Evolutionary conservation across 257 asterid species (phyloP).

Genomic region (Solanum sejunctum): DNA sequence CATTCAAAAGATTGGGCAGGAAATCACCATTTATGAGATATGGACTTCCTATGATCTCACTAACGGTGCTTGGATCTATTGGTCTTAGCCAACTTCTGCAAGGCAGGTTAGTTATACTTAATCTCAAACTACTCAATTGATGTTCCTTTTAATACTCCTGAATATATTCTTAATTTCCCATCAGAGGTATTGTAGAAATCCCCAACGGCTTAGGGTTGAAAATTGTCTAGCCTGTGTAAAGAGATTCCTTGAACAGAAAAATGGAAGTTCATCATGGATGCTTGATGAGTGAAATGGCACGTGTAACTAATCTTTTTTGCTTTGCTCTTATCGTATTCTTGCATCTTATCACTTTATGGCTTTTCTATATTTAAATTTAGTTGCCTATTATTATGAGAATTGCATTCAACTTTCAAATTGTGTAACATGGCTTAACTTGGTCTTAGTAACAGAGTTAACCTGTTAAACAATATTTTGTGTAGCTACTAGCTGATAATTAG

Average conservation of each 20-base stretch:
- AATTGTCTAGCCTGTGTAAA: neutral
- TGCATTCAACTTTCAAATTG: neutral
- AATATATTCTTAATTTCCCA: neutral
- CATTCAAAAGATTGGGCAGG: slow-evolving; percentile 77
- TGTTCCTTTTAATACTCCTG: neutral
- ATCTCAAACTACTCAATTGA: neutral
- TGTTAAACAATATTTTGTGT: neutral
- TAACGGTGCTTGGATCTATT: slow-evolving; percentile 77
- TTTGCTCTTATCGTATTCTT: neutral
- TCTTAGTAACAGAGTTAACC: neutral
- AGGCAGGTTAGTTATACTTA: slow-evolving; percentile 59
- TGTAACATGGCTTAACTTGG: neutral
- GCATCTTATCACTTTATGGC: neutral
- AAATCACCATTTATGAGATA: slow-evolving; percentile 69
- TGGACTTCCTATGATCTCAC: slow-evolving; percentile 92
- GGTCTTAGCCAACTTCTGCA: slow-evolving; percentile 93
- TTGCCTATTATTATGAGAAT: neutral
- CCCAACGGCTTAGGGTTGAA: neutral
- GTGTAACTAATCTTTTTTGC: too few species aligned
- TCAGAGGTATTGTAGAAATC: neutral
- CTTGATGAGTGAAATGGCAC: too few species aligned
- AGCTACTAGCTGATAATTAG: neutral
- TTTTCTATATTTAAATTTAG: neutral
- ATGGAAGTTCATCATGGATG: too few species aligned
- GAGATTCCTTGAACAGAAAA: neutral